Evolutionary conservation across 805 yeast genomes (phyloP).

Genomic region (Saccharomyces paradoxus): DNA sequence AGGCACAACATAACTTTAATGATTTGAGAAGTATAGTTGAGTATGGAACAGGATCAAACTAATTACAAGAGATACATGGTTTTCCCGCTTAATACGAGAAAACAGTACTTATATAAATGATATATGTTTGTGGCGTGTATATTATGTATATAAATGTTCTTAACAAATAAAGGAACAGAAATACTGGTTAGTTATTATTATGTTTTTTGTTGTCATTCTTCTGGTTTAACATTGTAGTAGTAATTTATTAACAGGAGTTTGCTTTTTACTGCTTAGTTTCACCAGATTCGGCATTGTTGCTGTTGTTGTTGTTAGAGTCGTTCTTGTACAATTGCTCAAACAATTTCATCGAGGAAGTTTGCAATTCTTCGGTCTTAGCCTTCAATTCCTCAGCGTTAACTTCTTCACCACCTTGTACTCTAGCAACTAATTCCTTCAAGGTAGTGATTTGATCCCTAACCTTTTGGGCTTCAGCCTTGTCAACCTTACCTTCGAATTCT

Average conservation of each 20-base stretch:
- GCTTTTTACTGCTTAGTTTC: constrained; percentile 9
- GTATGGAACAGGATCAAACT: background rate
- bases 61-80: background rate
- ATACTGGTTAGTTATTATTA: background rate
- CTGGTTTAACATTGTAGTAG: background rate
- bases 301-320: constrained; percentile 15
- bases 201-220: background rate
- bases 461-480: constrained; percentile 39
- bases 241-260: background rate
- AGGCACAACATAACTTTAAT: background rate
- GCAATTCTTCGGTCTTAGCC: constrained; percentile 67
- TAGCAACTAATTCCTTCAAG: constrained; percentile 57
- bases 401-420: constrained; percentile 54
- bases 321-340: constrained; percentile 53
- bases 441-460: constrained; percentile 45
- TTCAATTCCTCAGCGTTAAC: constrained; percentile 53
- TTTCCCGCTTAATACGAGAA: background rate
- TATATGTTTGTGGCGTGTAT: background rate
- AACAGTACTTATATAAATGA: background rate
- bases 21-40: background rate
- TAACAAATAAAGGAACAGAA: background rate
- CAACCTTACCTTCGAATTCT: constrained; percentile 60
- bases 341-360: constrained; percentile 64
- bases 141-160: constrained; percentile 1
- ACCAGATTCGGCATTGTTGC: constrained; percentile 5